Evolutionary conservation across 495 filamentous ascomycete genomes (phyloP), one percentile per base, ranked within the genome.

Genomic region (Letharia columbiana): DNA sequence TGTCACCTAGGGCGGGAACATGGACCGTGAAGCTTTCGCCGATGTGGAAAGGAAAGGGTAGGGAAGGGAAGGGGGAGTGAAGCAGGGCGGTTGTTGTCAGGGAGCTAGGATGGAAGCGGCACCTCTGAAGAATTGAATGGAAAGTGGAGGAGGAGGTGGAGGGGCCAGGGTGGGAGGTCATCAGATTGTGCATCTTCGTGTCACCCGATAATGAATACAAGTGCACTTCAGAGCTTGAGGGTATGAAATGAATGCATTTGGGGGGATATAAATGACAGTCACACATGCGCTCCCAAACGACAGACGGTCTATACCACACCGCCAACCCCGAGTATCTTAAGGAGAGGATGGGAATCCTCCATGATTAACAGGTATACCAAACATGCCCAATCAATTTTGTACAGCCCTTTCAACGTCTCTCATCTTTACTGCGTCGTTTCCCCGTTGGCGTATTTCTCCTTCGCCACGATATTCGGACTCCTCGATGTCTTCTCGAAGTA

Each of bases 401-500:
- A 65, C 54, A 65, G 4, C 31, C 33, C 44, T 39, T 41, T 47
- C 13, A 15, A 6, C 15, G 5, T 18, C 17, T 11, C 20, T 7
- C 7, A 3, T 39, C 45, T 60, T 10, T 56, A 28, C 56, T 20
- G 45, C 58, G 23, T 40, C 37, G n/a, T 61, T 1, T 37, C 33
- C 11, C 54, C 44, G 52, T 49, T 49, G 20, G 39, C 47, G 57
- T 70, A 64, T 35, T 72, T 72, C 70, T 73, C 70, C 60, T 67
- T 66, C 7, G 58, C 64, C 28, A 47, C 40, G 20, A 71, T 65
- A n/a, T 49, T 62, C 23, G 71, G 70, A 61, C 61, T 70, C 17
- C 64, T 52, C 15, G 61, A 66, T n/a, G 76, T 79, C 61, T 77
- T 73, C 65, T 73, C 68, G 63, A 80, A 80, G 60, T 74, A 81